Percentiles rank a stretch among this genome's conserved stretches.
Evolutionary conservation across 768 basidiomycete genomes (phyloP).

Genomic region (Austroboletus festivus): DNA sequence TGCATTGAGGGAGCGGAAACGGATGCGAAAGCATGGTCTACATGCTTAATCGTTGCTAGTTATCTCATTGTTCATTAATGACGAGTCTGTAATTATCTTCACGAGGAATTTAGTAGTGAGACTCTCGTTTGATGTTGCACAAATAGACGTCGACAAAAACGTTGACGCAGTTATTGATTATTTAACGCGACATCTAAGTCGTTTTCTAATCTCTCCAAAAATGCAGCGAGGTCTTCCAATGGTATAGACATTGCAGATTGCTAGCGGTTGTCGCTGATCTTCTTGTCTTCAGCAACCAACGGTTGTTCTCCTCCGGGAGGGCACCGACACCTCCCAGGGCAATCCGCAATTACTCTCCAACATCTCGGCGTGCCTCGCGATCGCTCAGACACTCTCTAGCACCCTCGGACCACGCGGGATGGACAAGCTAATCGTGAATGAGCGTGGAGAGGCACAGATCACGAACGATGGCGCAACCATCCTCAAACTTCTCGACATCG

Average conservation of each 20-base stretch:
- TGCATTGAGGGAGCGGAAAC: slow-evolving; percentile 30
- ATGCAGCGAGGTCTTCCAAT: slow-evolving; percentile 86
- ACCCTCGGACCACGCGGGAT: slow-evolving; percentile 98
- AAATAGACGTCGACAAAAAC: slow-evolving; percentile 24
- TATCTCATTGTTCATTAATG: background rate
- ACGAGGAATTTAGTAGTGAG: background rate
- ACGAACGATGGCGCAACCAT: slow-evolving; percentile 99
- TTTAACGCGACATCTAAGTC: too few relatives aligned
- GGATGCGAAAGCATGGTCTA: slow-evolving; percentile 16
- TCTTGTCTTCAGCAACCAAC: slow-evolving; percentile 78
- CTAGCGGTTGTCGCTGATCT: slow-evolving; percentile 11
- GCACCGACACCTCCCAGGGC: slow-evolving; percentile 95
- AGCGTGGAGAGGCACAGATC: slow-evolving; percentile 94
- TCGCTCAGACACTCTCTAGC: slow-evolving; percentile 85
- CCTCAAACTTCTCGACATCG: slow-evolving; percentile 93
- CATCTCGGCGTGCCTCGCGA: slow-evolving; percentile 93
- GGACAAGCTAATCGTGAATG: slow-evolving; percentile 96
- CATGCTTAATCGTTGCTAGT: slow-evolving; percentile 2
- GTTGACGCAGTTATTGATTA: slow-evolving; percentile 7
- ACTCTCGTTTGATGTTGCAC: too few relatives aligned
- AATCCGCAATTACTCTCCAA: slow-evolving; percentile 90
- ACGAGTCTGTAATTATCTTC: background rate
- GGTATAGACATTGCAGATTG: slow-evolving; percentile 38
- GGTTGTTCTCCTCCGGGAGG: slow-evolving; percentile 92
- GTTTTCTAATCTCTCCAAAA: slow-evolving; percentile 35